Percentiles rank a stretch among this genome's conserved stretches.
These are phyloP conservation scores for Galium porrigens DNA, from an alignment of 305 asterid genomes.

Conservation along the genomic window DNA sequence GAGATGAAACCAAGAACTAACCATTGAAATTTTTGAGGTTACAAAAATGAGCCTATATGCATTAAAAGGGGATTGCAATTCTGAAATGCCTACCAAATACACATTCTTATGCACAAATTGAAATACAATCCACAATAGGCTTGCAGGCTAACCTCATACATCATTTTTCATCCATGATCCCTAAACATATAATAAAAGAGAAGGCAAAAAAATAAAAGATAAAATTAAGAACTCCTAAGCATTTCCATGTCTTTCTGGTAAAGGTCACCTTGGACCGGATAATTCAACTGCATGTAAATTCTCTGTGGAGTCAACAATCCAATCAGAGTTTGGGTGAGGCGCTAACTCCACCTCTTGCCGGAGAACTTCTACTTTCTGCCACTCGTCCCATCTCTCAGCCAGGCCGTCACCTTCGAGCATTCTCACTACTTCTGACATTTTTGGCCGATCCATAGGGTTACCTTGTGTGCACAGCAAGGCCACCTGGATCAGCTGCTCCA, in stretches of 20 bases:
- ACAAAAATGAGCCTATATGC: too few relatives aligned
- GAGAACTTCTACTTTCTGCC: conserved; percentile 79
- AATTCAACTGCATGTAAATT: conserved; percentile 58
- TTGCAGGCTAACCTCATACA: conserved; percentile 12
- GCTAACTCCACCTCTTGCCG: conserved; percentile 48
- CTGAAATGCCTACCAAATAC: conserved; percentile 20
- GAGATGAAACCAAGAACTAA: too few relatives aligned
- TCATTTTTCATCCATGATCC: conserved; percentile 12
- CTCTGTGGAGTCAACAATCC: conserved; percentile 59
- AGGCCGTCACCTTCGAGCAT: conserved; percentile 87
- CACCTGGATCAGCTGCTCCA: conserved; percentile 66
- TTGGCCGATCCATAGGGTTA: conserved; percentile 65
- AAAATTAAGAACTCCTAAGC: conserved; percentile 17
- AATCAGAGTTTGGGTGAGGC: conserved; percentile 40
- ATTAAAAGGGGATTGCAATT: neutral
- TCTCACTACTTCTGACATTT: conserved; percentile 77
- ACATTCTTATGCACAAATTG: conserved; percentile 30
- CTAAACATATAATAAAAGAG: conserved; percentile 9
- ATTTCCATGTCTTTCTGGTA: conserved; percentile 11
- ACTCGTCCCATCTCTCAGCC: conserved; percentile 84
- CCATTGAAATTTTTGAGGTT: too few relatives aligned
- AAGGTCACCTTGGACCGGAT: conserved; percentile 65
- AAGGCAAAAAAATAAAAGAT: neutral
- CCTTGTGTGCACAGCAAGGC: conserved; percentile 74
- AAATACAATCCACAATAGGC: conserved; percentile 18